phyloP scores from a whole-genome alignment of 2,329 filamentous ascomycete genomes.

The Fusarium clavum region DNA sequence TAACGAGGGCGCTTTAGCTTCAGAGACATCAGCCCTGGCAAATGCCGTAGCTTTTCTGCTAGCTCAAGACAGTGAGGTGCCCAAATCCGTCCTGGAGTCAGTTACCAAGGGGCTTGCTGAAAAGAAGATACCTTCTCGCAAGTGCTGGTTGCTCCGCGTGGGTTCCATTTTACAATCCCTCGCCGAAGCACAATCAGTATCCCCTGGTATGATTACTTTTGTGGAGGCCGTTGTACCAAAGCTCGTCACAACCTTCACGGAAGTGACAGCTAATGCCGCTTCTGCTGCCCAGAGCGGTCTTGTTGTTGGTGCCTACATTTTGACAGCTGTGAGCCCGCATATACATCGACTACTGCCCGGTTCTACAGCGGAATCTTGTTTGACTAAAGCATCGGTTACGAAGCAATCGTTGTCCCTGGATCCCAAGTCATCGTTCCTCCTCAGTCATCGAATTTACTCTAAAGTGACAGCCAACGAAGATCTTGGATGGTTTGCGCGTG shows the following conservation, averaged over 20 bases:
- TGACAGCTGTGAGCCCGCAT: slow-evolving; percentile 71
- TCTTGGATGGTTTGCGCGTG: slow-evolving; percentile 78
- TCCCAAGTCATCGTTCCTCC: slow-evolving; percentile 88
- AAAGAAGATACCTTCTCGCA: slow-evolving; percentile 82
- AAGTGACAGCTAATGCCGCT: slow-evolving; percentile 81
- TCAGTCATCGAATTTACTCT: slow-evolving; percentile 86
- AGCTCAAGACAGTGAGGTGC: slow-evolving; percentile 68
- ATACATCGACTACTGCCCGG: slow-evolving; percentile 67
- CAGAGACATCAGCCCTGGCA: slow-evolving; percentile 79
- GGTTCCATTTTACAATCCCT: slow-evolving; percentile 75
- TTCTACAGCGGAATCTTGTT: slow-evolving; percentile 55
- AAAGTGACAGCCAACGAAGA: slow-evolving; percentile 83
- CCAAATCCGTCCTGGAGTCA: slow-evolving; percentile 74
- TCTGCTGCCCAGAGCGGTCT: slow-evolving; percentile 84
- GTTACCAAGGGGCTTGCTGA: slow-evolving; percentile 86
- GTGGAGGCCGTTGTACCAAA: slow-evolving; percentile 64
- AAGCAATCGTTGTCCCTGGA: slow-evolving; percentile 75
- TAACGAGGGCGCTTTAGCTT: slow-evolving; percentile 83
- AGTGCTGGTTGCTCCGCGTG: slow-evolving; percentile 81
- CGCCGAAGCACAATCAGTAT: slow-evolving; percentile 58
- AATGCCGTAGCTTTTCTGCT: slow-evolving; percentile 73
- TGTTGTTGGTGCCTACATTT: slow-evolving; percentile 82
- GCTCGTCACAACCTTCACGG: slow-evolving; percentile 78
- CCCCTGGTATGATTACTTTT: slow-evolving; percentile 61
- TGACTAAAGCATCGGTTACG: slow-evolving; percentile 70